Base-by-base conservation (phyloP, 2,329 filamentous ascomycete genomes). In the Colletotrichum falcatum region DNA sequence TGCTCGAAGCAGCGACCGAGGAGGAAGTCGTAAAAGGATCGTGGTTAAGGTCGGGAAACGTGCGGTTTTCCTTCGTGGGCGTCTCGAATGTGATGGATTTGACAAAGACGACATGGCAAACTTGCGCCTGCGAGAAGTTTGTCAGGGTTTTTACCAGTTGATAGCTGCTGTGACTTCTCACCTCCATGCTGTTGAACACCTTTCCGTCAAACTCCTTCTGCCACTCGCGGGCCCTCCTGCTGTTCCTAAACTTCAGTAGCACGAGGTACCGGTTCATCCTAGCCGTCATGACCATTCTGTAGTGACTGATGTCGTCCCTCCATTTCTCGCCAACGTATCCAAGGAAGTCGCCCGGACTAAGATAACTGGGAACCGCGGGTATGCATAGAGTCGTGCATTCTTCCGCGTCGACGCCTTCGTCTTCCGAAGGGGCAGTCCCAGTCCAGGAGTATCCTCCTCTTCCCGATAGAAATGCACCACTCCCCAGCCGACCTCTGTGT, bases 391-490 rank as follows among this genome's bases (percentile, higher is more conserved):
- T 97, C 3, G 93, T 96, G 79, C 93, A 97, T 69, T 94, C 90
- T 39, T 90, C 87, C n/a, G 85, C 79, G 62, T 78, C 75, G 26
- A 71, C 71, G n/a, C 74, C 75, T 37, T 76, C 73, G 61, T 74
- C 78, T 61, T 79, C 79, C 48, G 74, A 74, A 5, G 73, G 77
- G 73, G 70, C 72, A 67, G 67, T 20, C 66, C 68, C 73, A 94
- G 82, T 16, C 84, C 87, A 1, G 89, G 84, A 0, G 91, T 91
- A 79, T 97, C 93, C 69, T 94, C 89, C 2, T 88, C 89, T 80
- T 98, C 95, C 12, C 95, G 89, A 79, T 98, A 99, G 35, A 99
- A 87, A 79, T 98, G 96, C 2, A 99, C 94, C 18, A 98, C 90
- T 1, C 96, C 96, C 92, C 94, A 98, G 51, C 94, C 93, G 1